Percentiles rank a stretch among this genome's conserved stretches.
Evolutionary conservation across 2,329 filamentous ascomycete species (phyloP).

Genomic region (Chaetomiaceae sp.): DNA sequence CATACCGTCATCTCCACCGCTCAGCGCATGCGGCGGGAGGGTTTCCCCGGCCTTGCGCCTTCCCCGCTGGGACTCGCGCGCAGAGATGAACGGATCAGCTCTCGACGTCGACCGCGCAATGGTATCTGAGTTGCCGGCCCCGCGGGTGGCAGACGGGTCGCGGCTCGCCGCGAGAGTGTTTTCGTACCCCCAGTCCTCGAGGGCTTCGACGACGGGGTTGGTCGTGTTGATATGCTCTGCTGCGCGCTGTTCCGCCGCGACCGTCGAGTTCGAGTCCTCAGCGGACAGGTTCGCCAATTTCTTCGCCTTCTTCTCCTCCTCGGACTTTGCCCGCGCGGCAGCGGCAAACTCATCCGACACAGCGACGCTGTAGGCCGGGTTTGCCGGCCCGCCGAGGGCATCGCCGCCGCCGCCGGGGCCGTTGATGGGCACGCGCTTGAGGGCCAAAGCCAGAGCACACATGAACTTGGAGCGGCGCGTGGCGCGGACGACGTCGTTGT

Average conservation of each 20-base stretch:
- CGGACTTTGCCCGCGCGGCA: slow-evolving; percentile 56
- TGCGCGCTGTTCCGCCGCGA: slow-evolving; percentile 41
- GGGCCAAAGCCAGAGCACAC: slow-evolving; percentile 80
- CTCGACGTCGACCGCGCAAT: slow-evolving; percentile 34
- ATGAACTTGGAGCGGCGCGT: slow-evolving; percentile 91
- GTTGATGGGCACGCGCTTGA: slow-evolving; percentile 83
- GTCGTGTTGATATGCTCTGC: slow-evolving; percentile 42
- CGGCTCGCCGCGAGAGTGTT: slow-evolving; percentile 32
- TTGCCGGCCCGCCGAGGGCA: slow-evolving; percentile 59
- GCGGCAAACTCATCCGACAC: slow-evolving; percentile 66
- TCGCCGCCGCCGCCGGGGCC: slow-evolving; percentile 69
- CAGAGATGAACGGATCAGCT: slow-evolving; percentile 13
- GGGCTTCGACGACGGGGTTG: slow-evolving; percentile 31
- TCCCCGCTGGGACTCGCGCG: slow-evolving; percentile 43
- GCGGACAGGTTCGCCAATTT: slow-evolving; percentile 18
- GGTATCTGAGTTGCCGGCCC: slow-evolving; percentile 30
- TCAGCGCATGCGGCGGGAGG: slow-evolving; percentile 33
- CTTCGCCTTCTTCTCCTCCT: slow-evolving; percentile 54
- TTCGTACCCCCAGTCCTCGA: slow-evolving; percentile 40
- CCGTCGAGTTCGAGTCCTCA: slow-evolving; percentile 20
- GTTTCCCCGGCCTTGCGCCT: slow-evolving; percentile 47
- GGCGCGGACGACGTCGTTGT: slow-evolving; percentile 77
- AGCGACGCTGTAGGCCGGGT: slow-evolving; percentile 76
- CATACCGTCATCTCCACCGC: slow-evolving; percentile 23
- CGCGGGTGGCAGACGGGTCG: slow-evolving; percentile 31